Evolutionary conservation across 164 flowering plant species (phyloP), one percentile per base, ranked within the genome.

Genomic region (Vitis cinerea): DNA sequence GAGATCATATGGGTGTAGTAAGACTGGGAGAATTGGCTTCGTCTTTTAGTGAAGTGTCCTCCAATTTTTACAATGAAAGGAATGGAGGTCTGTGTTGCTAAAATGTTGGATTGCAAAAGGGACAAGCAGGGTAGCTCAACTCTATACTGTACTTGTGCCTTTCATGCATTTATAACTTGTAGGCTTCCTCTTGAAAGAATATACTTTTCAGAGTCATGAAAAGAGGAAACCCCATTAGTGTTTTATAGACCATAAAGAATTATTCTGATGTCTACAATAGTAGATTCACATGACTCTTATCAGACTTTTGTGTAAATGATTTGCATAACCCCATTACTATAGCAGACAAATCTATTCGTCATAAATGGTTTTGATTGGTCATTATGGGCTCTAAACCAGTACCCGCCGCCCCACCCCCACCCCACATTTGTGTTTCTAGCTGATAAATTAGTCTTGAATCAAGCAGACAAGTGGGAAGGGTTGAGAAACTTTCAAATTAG

Each of bases 381-480:
- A 37, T 37, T 37, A 37, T 37, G 44, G 44, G 44, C 44, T 37
- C 4, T 37, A 37, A 37, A 37, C 44, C 44, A 37, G 7, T 37
- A 37, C 44, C 44, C 27, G 27, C 44, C 44, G 7, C 7, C 44
- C 27, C 27, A 19, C 27, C 27, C 44, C 44, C 44, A 37, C 7
- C 44, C 23, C 23, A 19, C 23, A 37, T 37, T 3, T 37, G 44
- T 37, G 4, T 53, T 53, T 53, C 10, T 53, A 12, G 1, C n/a
- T 53, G 3, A 6, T 12, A 12, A 14, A 31, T 61, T 11, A 12
- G 15, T 63, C 10, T 50, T 52, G 68, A 52, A 23, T 7, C 15
- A 51, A 65, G 52, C 49, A 65, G 29, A 65, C 68, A 52, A 65
- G 59, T 29, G 13, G 13, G 12, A 65, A 65, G 31, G 12, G 66